Conservation (phyloP, 2,329 filamentous ascomycete genomes). For the Paecilomyces variotii region DNA sequence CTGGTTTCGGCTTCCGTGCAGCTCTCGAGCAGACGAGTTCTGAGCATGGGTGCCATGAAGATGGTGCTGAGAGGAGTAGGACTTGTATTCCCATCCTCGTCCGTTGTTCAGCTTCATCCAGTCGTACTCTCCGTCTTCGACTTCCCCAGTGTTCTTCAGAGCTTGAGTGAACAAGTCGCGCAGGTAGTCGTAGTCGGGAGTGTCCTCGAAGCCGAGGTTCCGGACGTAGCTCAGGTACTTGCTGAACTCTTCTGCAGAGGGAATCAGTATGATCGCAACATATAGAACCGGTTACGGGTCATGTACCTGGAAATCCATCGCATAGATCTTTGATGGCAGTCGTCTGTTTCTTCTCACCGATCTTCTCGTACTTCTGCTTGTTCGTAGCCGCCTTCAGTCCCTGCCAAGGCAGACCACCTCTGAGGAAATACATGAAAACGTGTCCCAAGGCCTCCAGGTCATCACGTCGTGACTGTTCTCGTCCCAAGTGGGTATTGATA, state of each 20-base stretch:
- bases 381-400: slow-evolving; percentile 62
- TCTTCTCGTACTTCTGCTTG: slow-evolving; percentile 99
- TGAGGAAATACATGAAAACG: slow-evolving; percentile 63
- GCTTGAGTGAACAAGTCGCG: slow-evolving; percentile 94
- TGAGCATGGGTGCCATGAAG: slow-evolving; percentile 72
- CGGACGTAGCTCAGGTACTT: slow-evolving; percentile 96
- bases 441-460: slow-evolving; percentile 79
- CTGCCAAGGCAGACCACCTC: slow-evolving; percentile 60
- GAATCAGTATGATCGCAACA: slow-evolving; percentile 19
- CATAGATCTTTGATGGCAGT: slow-evolving; percentile 95
- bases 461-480: slow-evolving; percentile 92
- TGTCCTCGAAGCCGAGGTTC: slow-evolving; percentile 97
- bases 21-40: slow-evolving; percentile 75
- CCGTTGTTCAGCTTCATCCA: slow-evolving; percentile 98
- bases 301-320: slow-evolving; percentile 73
- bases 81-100: slow-evolving; percentile 83
- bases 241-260: slow-evolving; percentile 71
- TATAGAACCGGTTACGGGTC: slow-evolving; percentile 11
- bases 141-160: slow-evolving; percentile 84
- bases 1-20: slow-evolving; percentile 59
- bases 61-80: slow-evolving; percentile 61
- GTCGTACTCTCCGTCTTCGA: slow-evolving; percentile 97
- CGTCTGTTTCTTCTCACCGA: slow-evolving; percentile 99
- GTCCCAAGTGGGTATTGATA: slow-evolving; percentile 96
- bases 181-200: slow-evolving; percentile 95